Evolutionary conservation across 768 basidiomycete species (phyloP).

Genomic region (Lactifluus echinatus): DNA sequence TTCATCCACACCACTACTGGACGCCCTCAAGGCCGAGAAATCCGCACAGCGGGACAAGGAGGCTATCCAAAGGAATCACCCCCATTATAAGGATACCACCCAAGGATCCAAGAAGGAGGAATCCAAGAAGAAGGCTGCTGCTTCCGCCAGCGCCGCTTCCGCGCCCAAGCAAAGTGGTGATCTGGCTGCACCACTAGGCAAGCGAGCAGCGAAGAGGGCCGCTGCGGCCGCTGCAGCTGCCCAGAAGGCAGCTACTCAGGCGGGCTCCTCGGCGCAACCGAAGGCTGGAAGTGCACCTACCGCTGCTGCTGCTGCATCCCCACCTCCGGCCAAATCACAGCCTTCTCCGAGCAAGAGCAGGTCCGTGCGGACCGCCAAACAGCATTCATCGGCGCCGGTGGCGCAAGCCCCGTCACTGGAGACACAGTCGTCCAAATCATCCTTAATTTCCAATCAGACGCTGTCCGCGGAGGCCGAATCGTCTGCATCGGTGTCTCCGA

Average conservation of each 20-base stretch:
- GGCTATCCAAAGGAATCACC: conserved; percentile 60
- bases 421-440: background rate
- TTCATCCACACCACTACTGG: conserved; percentile 85
- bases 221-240: conserved; percentile 15
- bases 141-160: conserved; percentile 14
- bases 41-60: conserved; percentile 61
- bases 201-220: conserved; percentile 31
- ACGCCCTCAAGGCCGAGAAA: conserved; percentile 84
- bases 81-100: conserved; percentile 53
- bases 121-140: conserved; percentile 29
- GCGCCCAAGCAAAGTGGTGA: conserved; percentile 20
- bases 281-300: conserved; percentile 5
- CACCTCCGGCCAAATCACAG: background rate
- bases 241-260: conserved; percentile 8
- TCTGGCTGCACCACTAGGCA: conserved; percentile 27
- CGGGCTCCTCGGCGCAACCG: background rate
- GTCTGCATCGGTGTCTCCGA: conserved; percentile 6
- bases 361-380: conserved; percentile 10
- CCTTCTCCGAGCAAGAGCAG: conserved; percentile 9
- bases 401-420: conserved; percentile 2
- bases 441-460: background rate
- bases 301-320: background rate
- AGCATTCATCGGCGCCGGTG: background rate
- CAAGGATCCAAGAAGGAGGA: conserved; percentile 35
- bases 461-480: conserved; percentile 2